Conservation (phyloP, 768 basidiomycete genomes). For the Rhizopogon vulgaris region DNA sequence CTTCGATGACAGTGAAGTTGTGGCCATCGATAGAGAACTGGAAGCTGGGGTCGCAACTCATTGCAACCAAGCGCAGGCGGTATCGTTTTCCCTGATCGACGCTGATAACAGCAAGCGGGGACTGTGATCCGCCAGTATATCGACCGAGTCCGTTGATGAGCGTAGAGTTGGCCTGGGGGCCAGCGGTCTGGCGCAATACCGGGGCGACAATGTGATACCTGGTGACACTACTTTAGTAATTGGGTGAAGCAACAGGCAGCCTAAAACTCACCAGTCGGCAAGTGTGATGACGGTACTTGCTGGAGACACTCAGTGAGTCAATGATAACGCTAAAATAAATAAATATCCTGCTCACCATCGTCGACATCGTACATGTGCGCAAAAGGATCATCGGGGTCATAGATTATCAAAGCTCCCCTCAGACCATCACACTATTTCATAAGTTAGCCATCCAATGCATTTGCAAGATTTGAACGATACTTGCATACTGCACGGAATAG, state of each 20-base stretch:
- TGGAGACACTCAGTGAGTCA: conserved; percentile 2
- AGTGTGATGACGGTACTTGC: conserved; percentile 39
- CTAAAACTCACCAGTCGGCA: conserved; percentile 26
- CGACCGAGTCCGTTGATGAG: conserved; percentile 37
- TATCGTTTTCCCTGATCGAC: conserved; percentile 27
- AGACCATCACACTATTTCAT: conserved; percentile 14
- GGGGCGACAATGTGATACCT: conserved; percentile 14
- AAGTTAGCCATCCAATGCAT: not conserved
- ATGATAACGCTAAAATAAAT: not conserved
- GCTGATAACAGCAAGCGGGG: conserved; percentile 30
- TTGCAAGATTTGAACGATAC: not conserved
- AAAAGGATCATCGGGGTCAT: conserved; percentile 38
- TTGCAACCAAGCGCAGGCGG: conserved; percentile 29
- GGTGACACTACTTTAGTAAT: not conserved
- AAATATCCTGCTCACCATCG: conserved; percentile 23
- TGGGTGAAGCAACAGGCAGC: not conserved
- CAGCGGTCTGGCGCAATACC: conserved; percentile 15
- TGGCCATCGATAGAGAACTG: conserved; percentile 42
- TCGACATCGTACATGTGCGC: conserved; percentile 37
- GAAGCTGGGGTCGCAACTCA: conserved; percentile 38
- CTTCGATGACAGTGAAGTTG: conserved; percentile 39
- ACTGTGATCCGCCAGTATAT: conserved; percentile 25
- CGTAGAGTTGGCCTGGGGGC: conserved; percentile 18
- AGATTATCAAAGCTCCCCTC: conserved; percentile 29
- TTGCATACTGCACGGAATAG: conserved; percentile 31